Evolutionary conservation across 768 basidiomycete genomes (phyloP).

Genomic region (Hydnomerulius pinastri): DNA sequence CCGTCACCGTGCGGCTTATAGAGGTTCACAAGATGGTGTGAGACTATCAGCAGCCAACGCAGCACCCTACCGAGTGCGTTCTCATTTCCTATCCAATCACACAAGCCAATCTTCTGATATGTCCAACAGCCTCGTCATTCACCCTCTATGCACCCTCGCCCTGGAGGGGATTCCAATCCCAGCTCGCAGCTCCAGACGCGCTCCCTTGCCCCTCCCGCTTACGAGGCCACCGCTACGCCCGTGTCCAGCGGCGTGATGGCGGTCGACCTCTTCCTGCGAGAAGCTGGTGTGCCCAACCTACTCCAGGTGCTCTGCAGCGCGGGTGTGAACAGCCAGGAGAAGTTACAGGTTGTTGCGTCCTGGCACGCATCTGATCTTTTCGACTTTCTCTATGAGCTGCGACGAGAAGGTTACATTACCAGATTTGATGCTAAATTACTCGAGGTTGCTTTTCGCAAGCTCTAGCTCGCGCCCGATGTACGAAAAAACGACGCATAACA

Average conservation of each 20-base stretch:
- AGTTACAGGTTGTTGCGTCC: slow-evolving; percentile 1
- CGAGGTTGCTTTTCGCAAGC: not conserved
- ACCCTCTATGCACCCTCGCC: too few relatives aligned
- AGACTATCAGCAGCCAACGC: too few relatives aligned
- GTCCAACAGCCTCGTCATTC: not conserved
- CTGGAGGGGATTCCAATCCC: not conserved
- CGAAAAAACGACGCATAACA: too few relatives aligned
- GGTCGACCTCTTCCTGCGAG: not conserved
- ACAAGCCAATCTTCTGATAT: too few relatives aligned
- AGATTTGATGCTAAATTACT: slow-evolving; percentile 6
- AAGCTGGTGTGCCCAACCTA: not conserved
- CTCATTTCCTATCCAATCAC: too few relatives aligned
- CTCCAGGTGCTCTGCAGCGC: not conserved
- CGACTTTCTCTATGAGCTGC: not conserved
- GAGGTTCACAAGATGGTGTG: too few relatives aligned
- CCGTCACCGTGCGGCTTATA: too few relatives aligned
- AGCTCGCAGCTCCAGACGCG: not conserved
- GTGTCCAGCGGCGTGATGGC: not conserved
- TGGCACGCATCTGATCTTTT: slow-evolving; percentile 1
- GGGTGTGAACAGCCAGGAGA: not conserved
- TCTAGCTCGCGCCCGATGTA: too few relatives aligned
- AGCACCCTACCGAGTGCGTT: too few relatives aligned
- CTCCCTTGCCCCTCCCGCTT: not conserved
- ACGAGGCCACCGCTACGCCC: not conserved
- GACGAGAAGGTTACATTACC: slow-evolving; percentile 2